Evolutionary conservation across 352 stramenopile genomes (phyloP).

Genomic region (Globisporangium polare): DNA sequence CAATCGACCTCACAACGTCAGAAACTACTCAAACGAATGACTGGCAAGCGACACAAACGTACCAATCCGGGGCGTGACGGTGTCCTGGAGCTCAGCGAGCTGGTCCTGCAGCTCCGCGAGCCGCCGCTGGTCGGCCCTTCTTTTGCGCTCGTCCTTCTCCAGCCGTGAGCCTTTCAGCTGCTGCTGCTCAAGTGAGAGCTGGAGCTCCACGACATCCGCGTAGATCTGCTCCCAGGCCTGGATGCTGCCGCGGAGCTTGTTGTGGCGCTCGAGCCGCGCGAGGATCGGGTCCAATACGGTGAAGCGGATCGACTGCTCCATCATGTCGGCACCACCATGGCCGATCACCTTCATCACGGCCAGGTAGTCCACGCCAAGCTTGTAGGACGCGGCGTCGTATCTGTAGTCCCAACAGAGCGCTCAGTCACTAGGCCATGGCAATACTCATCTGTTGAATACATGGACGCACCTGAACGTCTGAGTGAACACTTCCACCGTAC

Average conservation of each 20-base stretch:
- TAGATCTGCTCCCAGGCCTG: conserved; percentile 24
- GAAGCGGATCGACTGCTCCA: conserved; percentile 79
- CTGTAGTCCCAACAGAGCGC: not conserved
- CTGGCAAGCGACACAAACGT: conserved; percentile 1
- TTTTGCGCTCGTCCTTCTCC: conserved; percentile 41
- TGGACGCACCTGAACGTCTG: conserved; percentile 38
- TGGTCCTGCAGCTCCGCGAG: conserved; percentile 38
- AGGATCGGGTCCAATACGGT: conserved; percentile 66
- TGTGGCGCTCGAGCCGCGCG: conserved; percentile 46
- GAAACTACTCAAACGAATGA: not conserved
- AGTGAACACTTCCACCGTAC: conserved; percentile 50
- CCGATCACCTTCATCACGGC: conserved; percentile 50
- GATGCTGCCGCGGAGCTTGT: conserved; percentile 38
- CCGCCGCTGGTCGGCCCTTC: conserved; percentile 25
- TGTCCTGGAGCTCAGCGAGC: conserved; percentile 31
- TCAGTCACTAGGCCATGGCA: too few relatives aligned
- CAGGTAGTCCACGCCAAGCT: conserved; percentile 40
- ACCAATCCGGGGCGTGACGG: conserved; percentile 43
- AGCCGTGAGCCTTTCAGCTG: conserved; percentile 15
- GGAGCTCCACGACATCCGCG: conserved; percentile 22
- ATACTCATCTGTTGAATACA: too few relatives aligned
- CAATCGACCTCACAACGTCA: conserved; percentile 1
- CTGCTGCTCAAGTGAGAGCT: conserved; percentile 27
- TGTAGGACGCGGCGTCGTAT: conserved; percentile 26
- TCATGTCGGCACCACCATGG: conserved; percentile 46